Evolutionary conservation across 805 yeast genomes (phyloP).

Genomic region (Starmerella apicola): DNA sequence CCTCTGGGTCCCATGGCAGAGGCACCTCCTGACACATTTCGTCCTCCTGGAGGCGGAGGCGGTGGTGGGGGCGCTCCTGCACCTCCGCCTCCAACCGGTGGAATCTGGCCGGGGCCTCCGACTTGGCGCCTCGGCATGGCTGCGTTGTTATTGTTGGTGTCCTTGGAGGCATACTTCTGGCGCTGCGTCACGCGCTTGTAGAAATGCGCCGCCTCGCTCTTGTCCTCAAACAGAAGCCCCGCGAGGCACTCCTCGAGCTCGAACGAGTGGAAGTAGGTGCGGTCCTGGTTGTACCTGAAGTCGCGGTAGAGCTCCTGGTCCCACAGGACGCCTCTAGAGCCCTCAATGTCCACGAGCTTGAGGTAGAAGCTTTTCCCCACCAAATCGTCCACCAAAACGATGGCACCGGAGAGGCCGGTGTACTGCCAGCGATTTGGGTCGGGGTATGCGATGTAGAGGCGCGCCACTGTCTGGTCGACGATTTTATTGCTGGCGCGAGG

Average conservation of each 20-base stretch:
- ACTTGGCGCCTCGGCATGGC: constrained; percentile 62
- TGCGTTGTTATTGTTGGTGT: constrained; percentile 72
- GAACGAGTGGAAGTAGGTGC: constrained; percentile 88
- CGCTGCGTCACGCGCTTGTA: constrained; percentile 60
- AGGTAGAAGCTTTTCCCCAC: constrained; percentile 91
- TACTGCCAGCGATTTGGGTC: constrained; percentile 67
- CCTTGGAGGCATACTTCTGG: constrained; percentile 75
- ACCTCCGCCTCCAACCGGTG: constrained; percentile 10
- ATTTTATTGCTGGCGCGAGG: constrained; percentile 83
- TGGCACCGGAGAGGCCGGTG: constrained; percentile 84
- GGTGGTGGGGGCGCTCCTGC: constrained; percentile 14
- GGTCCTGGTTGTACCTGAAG: constrained; percentile 83
- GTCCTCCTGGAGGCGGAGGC: constrained; percentile 32
- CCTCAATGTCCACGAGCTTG: constrained; percentile 73
- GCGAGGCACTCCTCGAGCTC: constrained; percentile 82
- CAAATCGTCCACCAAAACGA: constrained; percentile 75
- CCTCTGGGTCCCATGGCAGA: constrained; percentile 48
- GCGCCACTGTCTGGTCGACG: constrained; percentile 79
- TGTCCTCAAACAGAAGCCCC: constrained; percentile 82
- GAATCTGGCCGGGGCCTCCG: constrained; percentile 28
- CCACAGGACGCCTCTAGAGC: constrained; percentile 84
- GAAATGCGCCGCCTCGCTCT: constrained; percentile 76
- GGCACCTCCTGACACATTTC: background rate
- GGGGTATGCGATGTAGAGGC: constrained; percentile 83
- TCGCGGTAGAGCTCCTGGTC: constrained; percentile 88